Evolutionary conservation across 140 eudicot species (phyloP).

Genomic region (Anethum foeniculum): DNA sequence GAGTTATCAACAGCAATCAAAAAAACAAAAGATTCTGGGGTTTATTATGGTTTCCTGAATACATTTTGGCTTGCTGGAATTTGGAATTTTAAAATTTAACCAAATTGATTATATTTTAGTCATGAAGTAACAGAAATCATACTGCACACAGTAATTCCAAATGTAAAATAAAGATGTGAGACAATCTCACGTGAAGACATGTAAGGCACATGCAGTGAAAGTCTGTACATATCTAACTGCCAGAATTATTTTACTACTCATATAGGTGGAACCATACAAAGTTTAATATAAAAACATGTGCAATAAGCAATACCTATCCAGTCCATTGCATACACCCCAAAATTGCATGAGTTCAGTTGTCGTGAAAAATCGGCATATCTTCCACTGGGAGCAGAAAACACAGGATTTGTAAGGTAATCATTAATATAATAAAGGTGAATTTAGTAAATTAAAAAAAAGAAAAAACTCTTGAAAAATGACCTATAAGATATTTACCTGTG

Average conservation of each 20-base stretch:
- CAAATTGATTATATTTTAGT: neutral
- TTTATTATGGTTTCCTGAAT: neutral
- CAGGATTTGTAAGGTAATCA: neutral
- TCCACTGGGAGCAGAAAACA: conserved; percentile 51
- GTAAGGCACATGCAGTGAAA: neutral
- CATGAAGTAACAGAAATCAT: neutral
- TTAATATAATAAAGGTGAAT: conserved; percentile 1
- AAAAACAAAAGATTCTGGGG: neutral
- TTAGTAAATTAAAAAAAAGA: neutral
- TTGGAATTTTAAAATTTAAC: neutral
- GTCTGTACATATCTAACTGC: neutral
- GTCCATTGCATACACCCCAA: conserved; percentile 96
- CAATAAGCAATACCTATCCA: conserved; percentile 66
- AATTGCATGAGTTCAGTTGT: conserved; percentile 66
- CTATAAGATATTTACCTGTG: conserved; percentile 47
- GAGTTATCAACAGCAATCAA: neutral
- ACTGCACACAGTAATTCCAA: neutral
- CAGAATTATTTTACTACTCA: neutral
- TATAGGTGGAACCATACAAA: neutral
- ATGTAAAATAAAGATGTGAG: neutral
- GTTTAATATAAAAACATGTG: neutral
- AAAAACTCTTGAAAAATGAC: neutral
- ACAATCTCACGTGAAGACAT: neutral
- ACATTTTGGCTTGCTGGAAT: neutral
- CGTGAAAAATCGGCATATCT: conserved; percentile 83